These are phyloP conservation scores for Asterochloris erici DNA, from an alignment of 139 green algal species.

Conservation along the genomic window DNA sequence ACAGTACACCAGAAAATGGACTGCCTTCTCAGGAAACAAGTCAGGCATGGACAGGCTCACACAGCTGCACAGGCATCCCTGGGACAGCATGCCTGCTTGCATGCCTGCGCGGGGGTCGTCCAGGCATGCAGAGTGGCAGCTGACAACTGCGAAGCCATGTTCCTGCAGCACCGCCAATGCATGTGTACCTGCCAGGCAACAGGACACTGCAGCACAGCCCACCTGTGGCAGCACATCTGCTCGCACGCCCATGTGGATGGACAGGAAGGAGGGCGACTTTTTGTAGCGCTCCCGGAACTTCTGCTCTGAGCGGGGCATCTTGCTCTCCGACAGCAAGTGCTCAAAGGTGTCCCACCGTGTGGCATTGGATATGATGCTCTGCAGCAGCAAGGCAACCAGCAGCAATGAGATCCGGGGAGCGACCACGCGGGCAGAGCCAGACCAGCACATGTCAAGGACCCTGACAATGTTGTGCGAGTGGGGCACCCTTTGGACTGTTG, in stretches of 20 bases:
- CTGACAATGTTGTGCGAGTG: too few relatives aligned
- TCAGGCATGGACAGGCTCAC: too few relatives aligned
- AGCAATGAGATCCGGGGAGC: too few relatives aligned
- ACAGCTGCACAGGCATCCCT: too few relatives aligned
- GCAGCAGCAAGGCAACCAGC: not conserved
- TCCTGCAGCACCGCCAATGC: too few relatives aligned
- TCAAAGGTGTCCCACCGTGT: slow-evolving; percentile 97
- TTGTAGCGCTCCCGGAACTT: slow-evolving; percentile 76
- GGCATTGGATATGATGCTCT: slow-evolving; percentile 87
- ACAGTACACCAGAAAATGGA: not conserved
- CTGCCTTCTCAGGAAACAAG: not conserved
- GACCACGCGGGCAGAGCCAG: not conserved
- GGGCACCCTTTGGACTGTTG: too few relatives aligned
- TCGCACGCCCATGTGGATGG: slow-evolving; percentile 86
- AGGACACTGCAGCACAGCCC: not conserved
- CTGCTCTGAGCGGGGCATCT: slow-evolving; percentile 67
- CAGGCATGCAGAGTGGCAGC: too few relatives aligned
- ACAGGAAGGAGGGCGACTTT: slow-evolving; percentile 92
- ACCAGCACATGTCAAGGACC: not conserved
- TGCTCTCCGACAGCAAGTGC: slow-evolving; percentile 60
- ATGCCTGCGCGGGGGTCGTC: too few relatives aligned
- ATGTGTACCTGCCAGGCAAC: too few relatives aligned
- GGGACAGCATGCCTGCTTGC: too few relatives aligned
- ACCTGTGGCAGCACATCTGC: slow-evolving; percentile 59
- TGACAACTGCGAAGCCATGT: too few relatives aligned